phyloP scores from a whole-genome alignment of 179 eudicot species.

The Beta macrorhiza region DNA sequence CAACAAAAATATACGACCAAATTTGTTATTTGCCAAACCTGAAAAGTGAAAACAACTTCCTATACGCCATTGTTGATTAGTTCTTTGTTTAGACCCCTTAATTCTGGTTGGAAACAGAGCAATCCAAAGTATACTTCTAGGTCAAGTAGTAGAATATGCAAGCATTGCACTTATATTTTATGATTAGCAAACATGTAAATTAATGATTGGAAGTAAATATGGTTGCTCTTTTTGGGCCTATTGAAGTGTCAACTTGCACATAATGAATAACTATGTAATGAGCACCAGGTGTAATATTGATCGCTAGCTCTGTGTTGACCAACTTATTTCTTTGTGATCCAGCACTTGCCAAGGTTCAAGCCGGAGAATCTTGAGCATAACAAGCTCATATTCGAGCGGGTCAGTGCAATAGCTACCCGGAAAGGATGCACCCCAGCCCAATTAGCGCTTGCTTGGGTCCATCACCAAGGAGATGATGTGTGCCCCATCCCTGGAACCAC shows the following conservation, averaged over 20 bases:
- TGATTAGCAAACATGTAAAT: not conserved
- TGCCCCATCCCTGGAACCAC: constrained; percentile 56
- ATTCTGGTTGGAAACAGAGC: too few relatives aligned
- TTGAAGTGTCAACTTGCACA: not conserved
- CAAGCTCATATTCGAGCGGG: constrained; percentile 44
- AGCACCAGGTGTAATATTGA: not conserved
- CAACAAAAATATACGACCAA: not conserved
- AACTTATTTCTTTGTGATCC: constrained; percentile 10
- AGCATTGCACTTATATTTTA: not conserved
- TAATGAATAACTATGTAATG: not conserved
- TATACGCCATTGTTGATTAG: not conserved
- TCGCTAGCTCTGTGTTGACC: constrained; percentile 1
- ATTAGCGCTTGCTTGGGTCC: constrained; percentile 62
- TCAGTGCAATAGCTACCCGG: constrained; percentile 47
- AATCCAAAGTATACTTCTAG: not conserved
- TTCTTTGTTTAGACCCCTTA: not conserved
- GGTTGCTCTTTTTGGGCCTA: not conserved
- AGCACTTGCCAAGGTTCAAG: constrained; percentile 53
- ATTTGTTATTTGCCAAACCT: not conserved
- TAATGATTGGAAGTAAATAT: not conserved
- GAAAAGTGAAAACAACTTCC: not conserved
- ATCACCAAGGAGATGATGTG: constrained; percentile 56
- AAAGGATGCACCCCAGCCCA: constrained; percentile 67
- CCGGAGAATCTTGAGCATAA: constrained; percentile 57
- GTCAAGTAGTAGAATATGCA: not conserved